phyloP scores from a whole-genome alignment of 495 filamentous ascomycete genomes.

The Parathielavia appendiculata region DNA sequence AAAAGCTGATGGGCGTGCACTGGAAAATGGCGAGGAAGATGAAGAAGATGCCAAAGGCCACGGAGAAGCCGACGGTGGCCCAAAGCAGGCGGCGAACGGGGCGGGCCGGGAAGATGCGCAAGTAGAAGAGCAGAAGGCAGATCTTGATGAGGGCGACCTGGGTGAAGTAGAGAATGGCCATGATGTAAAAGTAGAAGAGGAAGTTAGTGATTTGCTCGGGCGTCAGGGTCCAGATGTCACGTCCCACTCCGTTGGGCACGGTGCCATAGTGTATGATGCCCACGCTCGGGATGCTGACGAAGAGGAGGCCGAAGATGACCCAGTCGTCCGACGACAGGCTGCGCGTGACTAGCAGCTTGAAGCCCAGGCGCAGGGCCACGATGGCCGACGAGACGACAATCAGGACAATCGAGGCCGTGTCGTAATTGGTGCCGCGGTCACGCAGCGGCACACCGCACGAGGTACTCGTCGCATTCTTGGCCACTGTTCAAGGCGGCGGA shows the following conservation, averaged over 20 bases:
- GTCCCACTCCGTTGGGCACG: slow-evolving; percentile 12
- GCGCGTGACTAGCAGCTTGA: slow-evolving; percentile 4
- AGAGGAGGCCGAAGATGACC: slow-evolving; percentile 1
- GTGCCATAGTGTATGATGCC: slow-evolving; percentile 7
- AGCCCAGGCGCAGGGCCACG: slow-evolving; percentile 1
- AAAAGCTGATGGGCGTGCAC: slow-evolving; percentile 27
- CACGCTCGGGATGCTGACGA: slow-evolving; percentile 2
- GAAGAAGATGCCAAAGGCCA: slow-evolving; percentile 12
- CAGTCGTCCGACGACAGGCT: slow-evolving; percentile 13
- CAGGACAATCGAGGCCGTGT: slow-evolving; percentile 3
- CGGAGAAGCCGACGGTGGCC: slow-evolving; percentile 14
- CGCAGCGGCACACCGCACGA: slow-evolving; percentile 8
- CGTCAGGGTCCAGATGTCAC: slow-evolving; percentile 16
- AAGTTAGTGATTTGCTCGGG: slow-evolving; percentile 8
- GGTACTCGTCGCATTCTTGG: slow-evolving; percentile 9
- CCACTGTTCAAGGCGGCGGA: not conserved
- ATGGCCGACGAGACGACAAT: not conserved
- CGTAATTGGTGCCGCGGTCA: not conserved
- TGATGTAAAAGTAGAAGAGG: slow-evolving; percentile 16
- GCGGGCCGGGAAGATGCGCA: slow-evolving; percentile 17
- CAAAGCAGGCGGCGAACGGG: slow-evolving; percentile 14
- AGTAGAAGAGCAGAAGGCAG: slow-evolving; percentile 17
- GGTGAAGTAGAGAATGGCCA: slow-evolving; percentile 13
- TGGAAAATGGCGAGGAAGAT: slow-evolving; percentile 23
- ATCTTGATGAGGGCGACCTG: slow-evolving; percentile 15